Evolutionary conservation across 768 basidiomycete genomes (phyloP).

Genomic region (Tephrocybe sp.): DNA sequence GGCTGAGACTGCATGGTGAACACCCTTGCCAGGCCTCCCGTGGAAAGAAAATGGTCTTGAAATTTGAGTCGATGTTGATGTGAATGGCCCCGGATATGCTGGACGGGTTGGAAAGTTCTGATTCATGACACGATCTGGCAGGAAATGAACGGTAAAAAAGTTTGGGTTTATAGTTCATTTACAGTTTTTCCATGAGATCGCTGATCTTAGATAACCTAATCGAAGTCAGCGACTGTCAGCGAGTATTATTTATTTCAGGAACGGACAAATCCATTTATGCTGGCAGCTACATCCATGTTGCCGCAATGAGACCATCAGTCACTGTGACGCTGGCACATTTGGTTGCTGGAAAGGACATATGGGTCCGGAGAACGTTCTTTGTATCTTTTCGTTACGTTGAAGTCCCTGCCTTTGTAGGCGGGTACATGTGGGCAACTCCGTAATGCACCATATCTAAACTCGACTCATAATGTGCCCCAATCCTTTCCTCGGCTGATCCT

Average conservation of each 20-base stretch:
- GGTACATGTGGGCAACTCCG: slow-evolving; percentile 52
- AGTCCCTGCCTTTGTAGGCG: slow-evolving; percentile 34
- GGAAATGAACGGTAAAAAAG: slow-evolving; percentile 19
- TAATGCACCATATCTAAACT: slow-evolving; percentile 43
- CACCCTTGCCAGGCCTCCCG: too few species aligned
- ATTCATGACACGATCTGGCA: slow-evolving; percentile 7
- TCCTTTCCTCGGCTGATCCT: slow-evolving; percentile 36
- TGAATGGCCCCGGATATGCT: too few species aligned
- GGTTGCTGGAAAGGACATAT: slow-evolving; percentile 28
- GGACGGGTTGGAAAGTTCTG: too few species aligned
- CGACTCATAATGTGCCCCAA: slow-evolving; percentile 47
- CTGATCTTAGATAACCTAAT: slow-evolving; percentile 40
- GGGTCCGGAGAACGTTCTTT: slow-evolving; percentile 34
- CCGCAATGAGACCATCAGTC: slow-evolving; percentile 27
- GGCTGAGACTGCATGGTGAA: too few species aligned
- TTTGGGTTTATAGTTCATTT: slow-evolving; percentile 33
- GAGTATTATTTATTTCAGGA: slow-evolving; percentile 26
- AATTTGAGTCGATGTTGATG: too few species aligned
- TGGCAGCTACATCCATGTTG: slow-evolving; percentile 34
- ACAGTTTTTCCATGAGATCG: slow-evolving; percentile 33
- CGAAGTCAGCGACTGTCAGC: slow-evolving; percentile 35
- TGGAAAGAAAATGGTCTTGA: too few species aligned
- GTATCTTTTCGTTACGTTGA: slow-evolving; percentile 35
- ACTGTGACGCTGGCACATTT: slow-evolving; percentile 21
- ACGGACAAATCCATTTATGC: slow-evolving; percentile 29